Evolutionary conservation across 2,329 filamentous ascomycete genomes (phyloP).

Genomic region (Ophiognomonia clavigignenti-juglandacearum): DNA sequence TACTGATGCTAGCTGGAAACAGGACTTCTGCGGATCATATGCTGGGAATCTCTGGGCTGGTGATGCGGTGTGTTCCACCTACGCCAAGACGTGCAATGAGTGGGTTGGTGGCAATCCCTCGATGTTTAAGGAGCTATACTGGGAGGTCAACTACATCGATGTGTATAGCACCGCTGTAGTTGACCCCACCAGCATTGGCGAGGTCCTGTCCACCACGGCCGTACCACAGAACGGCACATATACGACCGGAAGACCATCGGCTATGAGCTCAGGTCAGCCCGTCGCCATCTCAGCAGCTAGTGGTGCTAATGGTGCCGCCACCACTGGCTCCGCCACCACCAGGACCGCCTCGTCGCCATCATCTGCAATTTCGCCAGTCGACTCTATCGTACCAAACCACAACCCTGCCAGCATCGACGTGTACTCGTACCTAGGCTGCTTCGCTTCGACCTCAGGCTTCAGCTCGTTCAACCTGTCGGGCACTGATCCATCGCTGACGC

Average conservation of each 20-base stretch:
- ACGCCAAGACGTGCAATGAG: slow-evolving; percentile 40
- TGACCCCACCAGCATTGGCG: neutral
- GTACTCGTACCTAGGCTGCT: slow-evolving; percentile 20
- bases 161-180: slow-evolving; percentile 30
- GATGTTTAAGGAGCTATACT: slow-evolving; percentile 37
- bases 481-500: slow-evolving; percentile 9
- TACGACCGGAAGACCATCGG: too few relatives aligned
- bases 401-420: slow-evolving; percentile 9
- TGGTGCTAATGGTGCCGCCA: too few relatives aligned
- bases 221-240: neutral
- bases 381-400: slow-evolving; percentile 7
- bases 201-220: neutral
- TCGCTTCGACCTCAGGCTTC: slow-evolving; percentile 37
- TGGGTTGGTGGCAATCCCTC: slow-evolving; percentile 41
- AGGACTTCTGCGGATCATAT: slow-evolving; percentile 75
- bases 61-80: slow-evolving; percentile 30
- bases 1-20: slow-evolving; percentile 3
- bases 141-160: slow-evolving; percentile 54
- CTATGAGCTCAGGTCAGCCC: too few relatives aligned
- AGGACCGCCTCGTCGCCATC: neutral
- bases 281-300: too few relatives aligned
- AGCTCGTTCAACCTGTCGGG: slow-evolving; percentile 35
- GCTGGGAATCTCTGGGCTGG: slow-evolving; percentile 46
- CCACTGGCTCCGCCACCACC: too few relatives aligned
- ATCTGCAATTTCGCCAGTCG: slow-evolving; percentile 3